Evolutionary conservation across 2,329 filamentous ascomycete genomes (phyloP), one percentile per base, ranked within the genome.

Genomic region (Monilinia laxa): DNA sequence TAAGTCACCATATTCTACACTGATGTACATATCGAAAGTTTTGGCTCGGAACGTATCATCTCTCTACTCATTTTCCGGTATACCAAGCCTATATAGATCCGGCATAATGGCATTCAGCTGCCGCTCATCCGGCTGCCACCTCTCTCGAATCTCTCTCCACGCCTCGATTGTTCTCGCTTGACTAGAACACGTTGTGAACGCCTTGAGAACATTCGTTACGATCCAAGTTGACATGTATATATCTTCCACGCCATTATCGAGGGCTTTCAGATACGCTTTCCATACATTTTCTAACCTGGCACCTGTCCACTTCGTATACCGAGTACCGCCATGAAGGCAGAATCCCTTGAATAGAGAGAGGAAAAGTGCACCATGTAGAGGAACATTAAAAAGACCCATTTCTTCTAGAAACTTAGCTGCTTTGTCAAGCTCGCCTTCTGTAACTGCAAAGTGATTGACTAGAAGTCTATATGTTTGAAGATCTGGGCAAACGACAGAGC

Each of bases 331-430:
- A 74, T 97, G 89, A 2, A 80, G 77, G 42, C 84, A 82, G 75
- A 98, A 99, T 0, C 91, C 93, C 73, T 92, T 89, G 79, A 98
- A 91, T 4, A 98, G 81, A 10, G 90, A 84, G 49, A 95, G 81
- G 74, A 94, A 97, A 31, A 96, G 85, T 67, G 89, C 85, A 7
- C 90, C 90, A 68, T 94, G 87, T 20, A 94, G 80, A 0, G 87
- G 85, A 4, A 96, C 81, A 3, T 83, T 79, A 71, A 88, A 87
- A 49, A 80, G 79, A 66, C 85, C 86, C 92, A 97, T 97, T 76
- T 98, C 94, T 57, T 87, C 84, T 28, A 99, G 80, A 55, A 92
- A 85, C 59, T 86, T 84, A 14, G 86, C 85, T 16, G 96, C 87
- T 69, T 87, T 87, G 52, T 86, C 80, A 28, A 97, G 81, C 70